Evolutionary conservation across 2,329 filamentous ascomycete genomes (phyloP), one percentile per base, ranked within the genome.

Genomic region (Cladosporium sp.): DNA sequence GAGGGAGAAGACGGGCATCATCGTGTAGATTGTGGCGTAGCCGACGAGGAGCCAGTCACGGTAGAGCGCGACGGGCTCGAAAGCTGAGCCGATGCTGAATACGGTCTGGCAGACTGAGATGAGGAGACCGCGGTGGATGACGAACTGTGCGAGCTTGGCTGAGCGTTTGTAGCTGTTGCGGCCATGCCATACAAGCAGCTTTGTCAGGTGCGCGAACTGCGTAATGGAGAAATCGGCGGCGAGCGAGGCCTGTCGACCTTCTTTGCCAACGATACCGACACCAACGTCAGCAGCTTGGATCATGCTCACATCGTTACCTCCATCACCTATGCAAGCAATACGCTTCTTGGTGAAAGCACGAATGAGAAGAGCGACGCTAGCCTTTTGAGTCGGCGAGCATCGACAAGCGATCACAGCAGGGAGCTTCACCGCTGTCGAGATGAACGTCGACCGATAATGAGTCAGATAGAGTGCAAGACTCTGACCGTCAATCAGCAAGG

Each of bases 301-400:
- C 95, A 99, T 99, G 71, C 90, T 94, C 5, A 99, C 95, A 76
- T 99, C 96, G 79, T 99, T 99, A 72, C 96, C 95, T 70, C 95
- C 95, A 75, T 99, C 95, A 43, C 95, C 95, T 71, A 99, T 99
- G 76, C 95, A 98, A 80, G 93, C 97, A 18, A 98, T 91, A 16
- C 96, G 90, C 79, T 98, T 98, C 78, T 92, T 93, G 23, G 95
- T 99, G 78, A 92, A 89, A 59, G 91, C 87, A 67, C 93, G 92
- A 79, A 99, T 99, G 58, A 98, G 85, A 70, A 87, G 88, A 11
- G 96, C 95, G 46, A 99, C 86, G 72, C 98, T 94, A 49, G 95
- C 96, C 78, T 99, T 99, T 75, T 99, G 95, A 0, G 92, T 97
- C 0, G 95, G 96, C 8, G 93, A 97, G 81, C 95, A 99, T 49